These are phyloP conservation scores for Chimonanthus salicifolius DNA, from an alignment of 164 flowering plant species.

Conservation along the genomic window DNA sequence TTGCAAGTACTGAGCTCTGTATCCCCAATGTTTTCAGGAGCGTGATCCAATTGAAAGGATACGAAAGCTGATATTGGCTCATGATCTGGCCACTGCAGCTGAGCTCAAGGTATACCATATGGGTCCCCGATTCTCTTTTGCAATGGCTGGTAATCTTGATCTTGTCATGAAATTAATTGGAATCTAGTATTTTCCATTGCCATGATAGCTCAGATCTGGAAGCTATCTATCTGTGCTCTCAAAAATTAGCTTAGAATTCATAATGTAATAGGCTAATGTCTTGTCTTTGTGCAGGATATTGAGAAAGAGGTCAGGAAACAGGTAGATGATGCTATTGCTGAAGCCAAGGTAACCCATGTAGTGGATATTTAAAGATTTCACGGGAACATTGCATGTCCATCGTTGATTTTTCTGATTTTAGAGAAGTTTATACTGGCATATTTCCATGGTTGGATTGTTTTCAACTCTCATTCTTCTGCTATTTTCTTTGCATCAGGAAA, in stretches of 20 bases:
- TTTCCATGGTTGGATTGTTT: not conserved
- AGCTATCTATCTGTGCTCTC: not conserved
- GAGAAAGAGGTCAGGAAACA: constrained; percentile 83
- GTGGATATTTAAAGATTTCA: not conserved
- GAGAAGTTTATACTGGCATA: not conserved
- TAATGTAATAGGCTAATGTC: no score
- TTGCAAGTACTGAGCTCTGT: not conserved
- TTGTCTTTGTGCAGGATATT: constrained; percentile 47
- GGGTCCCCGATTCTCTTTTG: not conserved
- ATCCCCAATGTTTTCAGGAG: constrained; percentile 42
- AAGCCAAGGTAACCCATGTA: constrained; percentile 67
- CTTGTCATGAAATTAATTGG: not conserved
- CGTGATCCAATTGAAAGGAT: constrained; percentile 96
- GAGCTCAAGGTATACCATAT: constrained; percentile 70
- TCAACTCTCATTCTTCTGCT: not conserved
- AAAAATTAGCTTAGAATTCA: not conserved
- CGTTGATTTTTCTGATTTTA: not conserved
- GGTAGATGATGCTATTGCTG: constrained; percentile 92
- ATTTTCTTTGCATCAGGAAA: constrained; percentile 43
- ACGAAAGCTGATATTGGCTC: constrained; percentile 66
- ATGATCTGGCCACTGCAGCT: constrained; percentile 81
- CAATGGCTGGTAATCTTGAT: not conserved
- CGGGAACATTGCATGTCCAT: not conserved
- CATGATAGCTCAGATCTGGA: not conserved
- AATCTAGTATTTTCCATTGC: not conserved